Percentiles rank a stretch among this genome's conserved stretches.
These are phyloP conservation scores for Parathielavia hyrcaniae DNA, from an alignment of 495 filamentous ascomycete genomes.

Conservation along the genomic window DNA sequence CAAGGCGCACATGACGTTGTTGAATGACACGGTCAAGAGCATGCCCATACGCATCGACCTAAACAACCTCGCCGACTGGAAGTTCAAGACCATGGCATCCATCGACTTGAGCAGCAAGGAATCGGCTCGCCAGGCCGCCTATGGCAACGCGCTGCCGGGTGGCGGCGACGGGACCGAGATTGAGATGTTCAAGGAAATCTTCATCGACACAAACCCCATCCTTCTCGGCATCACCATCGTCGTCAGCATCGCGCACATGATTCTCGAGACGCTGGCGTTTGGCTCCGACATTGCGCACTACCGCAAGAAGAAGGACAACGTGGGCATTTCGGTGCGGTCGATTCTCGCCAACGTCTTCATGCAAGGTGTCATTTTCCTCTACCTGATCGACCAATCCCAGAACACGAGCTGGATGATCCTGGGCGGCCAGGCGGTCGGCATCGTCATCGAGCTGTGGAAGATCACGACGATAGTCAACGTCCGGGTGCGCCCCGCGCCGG, in stretches of 20 bases:
- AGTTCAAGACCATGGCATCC: slow-evolving; percentile 75
- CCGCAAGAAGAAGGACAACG: slow-evolving; percentile 98
- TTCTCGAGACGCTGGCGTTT: slow-evolving; percentile 94
- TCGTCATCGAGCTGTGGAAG: slow-evolving; percentile 95
- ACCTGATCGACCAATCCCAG: slow-evolving; percentile 95
- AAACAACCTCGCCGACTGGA: slow-evolving; percentile 79
- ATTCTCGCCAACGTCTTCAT: slow-evolving; percentile 98
- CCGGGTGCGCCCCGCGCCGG: slow-evolving; percentile 63
- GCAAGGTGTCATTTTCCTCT: slow-evolving; percentile 93
- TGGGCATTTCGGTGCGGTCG: slow-evolving; percentile 89
- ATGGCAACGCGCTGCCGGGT: slow-evolving; percentile 57
- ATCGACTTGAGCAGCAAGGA: slow-evolving; percentile 85
- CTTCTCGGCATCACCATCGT: slow-evolving; percentile 77
- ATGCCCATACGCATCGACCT: slow-evolving; percentile 81
- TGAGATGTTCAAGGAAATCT: slow-evolving; percentile 90
- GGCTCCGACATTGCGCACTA: slow-evolving; percentile 97
- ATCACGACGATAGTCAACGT: slow-evolving; percentile 96
- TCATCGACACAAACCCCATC: slow-evolving; percentile 90
- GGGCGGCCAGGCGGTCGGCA: slow-evolving; percentile 85
- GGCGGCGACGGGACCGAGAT: slow-evolving; percentile 61
- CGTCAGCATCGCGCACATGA: slow-evolving; percentile 83
- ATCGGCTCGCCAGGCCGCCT: slow-evolving; percentile 60
- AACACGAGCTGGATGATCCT: slow-evolving; percentile 99
- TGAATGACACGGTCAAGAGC: slow-evolving; percentile 83
- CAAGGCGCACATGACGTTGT: slow-evolving; percentile 77